These are phyloP conservation scores for Triadica sebifera DNA, from an alignment of 345 rosid species.

Conservation along the genomic window DNA sequence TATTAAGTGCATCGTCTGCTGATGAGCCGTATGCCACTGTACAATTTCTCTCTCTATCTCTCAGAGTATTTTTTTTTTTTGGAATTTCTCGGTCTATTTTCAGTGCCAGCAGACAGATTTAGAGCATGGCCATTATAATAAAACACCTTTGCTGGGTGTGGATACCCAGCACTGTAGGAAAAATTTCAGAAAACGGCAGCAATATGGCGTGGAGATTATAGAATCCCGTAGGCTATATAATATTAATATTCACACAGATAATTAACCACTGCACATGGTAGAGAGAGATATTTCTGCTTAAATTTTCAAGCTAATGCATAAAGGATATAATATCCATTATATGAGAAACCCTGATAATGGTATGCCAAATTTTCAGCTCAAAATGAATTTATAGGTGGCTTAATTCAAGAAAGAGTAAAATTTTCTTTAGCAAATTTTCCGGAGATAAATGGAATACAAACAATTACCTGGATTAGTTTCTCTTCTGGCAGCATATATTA, in stretches of 20 bases:
- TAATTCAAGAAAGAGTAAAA: neutral
- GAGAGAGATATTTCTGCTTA: neutral
- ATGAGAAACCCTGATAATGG: too few species aligned
- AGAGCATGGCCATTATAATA: neutral
- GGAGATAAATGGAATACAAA: too few species aligned
- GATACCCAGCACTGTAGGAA: neutral
- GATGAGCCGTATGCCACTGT: neutral
- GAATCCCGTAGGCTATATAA: neutral
- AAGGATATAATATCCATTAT: too few species aligned
- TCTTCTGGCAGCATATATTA: too few species aligned
- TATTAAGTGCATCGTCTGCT: neutral
- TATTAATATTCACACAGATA: neutral
- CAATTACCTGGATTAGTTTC: too few species aligned
- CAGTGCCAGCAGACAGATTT: slow-evolving; percentile 4
- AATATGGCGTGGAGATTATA: neutral
- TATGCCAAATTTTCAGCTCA: too few species aligned
- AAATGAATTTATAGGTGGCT: too few species aligned
- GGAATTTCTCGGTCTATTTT: neutral
- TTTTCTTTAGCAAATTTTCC: neutral
- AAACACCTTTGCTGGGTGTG: neutral
- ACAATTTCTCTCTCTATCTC: neutral
- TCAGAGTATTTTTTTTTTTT: neutral
- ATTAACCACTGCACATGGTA: slow-evolving; percentile 9
- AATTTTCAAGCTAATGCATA: too few species aligned
- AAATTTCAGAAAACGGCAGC: neutral